Evolutionary conservation across 139 green algal species (phyloP).

Genomic region (Protoeuglena noctilucae): DNA sequence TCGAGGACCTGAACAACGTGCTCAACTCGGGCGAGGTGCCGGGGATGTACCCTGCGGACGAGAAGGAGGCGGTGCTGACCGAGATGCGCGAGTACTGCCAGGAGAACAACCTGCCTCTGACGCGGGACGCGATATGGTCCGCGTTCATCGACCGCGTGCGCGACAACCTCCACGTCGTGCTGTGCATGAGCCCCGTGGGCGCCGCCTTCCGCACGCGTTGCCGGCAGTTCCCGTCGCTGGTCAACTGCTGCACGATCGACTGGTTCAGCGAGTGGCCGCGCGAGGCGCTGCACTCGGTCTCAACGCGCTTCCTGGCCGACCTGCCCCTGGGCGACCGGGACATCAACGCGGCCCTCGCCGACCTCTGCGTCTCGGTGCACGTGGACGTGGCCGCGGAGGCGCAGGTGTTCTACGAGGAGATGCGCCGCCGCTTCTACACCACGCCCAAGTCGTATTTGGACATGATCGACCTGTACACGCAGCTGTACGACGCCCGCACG

Average conservation of each 20-base stretch:
- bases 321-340: constrained; percentile 35
- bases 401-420: constrained; percentile 17
- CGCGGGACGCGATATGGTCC: constrained; percentile 41
- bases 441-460: constrained; percentile 77
- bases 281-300: constrained; percentile 24
- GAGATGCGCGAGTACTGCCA: constrained; percentile 41
- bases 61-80: constrained; percentile 50
- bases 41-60: constrained; percentile 36
- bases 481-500: constrained; percentile 21
- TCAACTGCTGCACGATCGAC: constrained; percentile 73
- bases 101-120: constrained; percentile 19
- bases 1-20: constrained; percentile 70
- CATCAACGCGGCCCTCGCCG: constrained; percentile 23
- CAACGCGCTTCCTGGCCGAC: constrained; percentile 39
- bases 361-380: constrained; percentile 40
- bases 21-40: constrained; percentile 61
- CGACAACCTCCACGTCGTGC: constrained; percentile 63
- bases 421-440: constrained; percentile 39
- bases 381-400: constrained; percentile 3
- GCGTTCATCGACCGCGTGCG: constrained; percentile 54
- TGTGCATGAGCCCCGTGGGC: constrained; percentile 63
- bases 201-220: constrained; percentile 51
- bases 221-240: constrained; percentile 59
- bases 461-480: constrained; percentile 62
- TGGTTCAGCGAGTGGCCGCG: constrained; percentile 54